A percentile compares a stretch with the other conserved stretches of the same genome.
phyloP scores from a whole-genome alignment of 164 flowering plant species.

The Paratinospora sagittata region DNA sequence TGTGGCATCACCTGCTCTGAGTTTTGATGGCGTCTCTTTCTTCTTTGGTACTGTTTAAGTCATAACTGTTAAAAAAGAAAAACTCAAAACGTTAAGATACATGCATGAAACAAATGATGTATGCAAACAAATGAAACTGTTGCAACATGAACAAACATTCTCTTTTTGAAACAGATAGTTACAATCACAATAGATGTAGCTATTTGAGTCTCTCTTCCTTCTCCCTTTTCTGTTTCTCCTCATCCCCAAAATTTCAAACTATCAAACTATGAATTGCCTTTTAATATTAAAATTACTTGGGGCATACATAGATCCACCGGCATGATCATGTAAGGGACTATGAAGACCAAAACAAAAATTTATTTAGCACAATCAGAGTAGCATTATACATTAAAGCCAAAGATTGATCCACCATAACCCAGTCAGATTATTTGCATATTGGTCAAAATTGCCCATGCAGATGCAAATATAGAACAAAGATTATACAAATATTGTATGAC shows the following conservation, averaged over 20 bases:
- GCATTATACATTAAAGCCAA: no score
- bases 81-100: conserved; percentile 4
- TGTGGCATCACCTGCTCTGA: conserved; percentile 36
- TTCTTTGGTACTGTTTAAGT: conserved; percentile 45
- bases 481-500: no score
- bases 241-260: background rate
- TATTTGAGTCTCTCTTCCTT: background rate
- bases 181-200: background rate
- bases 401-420: no score
- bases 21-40: conserved; percentile 37
- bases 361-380: background rate
- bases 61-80: conserved; percentile 35
- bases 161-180: background rate
- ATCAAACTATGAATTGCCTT: background rate
- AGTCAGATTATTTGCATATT: background rate
- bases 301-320: background rate
- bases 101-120: background rate
- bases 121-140: background rate
- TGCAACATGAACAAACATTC: background rate
- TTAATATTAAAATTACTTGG: background rate
- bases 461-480: background rate
- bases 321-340: background rate
- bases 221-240: background rate
- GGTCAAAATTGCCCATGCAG: background rate
- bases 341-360: background rate